phyloP scores from a whole-genome alignment of 768 basidiomycete genomes.

The Tulasnella sp. region DNA sequence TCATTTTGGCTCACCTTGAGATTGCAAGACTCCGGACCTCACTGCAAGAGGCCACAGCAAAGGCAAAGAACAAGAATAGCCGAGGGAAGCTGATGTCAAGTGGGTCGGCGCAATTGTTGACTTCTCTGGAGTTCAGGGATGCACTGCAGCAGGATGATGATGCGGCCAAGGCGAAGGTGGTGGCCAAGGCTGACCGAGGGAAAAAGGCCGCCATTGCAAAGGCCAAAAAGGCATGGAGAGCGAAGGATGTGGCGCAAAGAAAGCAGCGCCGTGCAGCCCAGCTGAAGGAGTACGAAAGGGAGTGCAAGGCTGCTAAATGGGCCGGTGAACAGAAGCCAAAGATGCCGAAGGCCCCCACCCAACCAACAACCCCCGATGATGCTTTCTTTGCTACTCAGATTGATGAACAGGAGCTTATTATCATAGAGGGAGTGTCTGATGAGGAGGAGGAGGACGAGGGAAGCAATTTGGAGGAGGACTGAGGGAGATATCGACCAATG shows the following conservation, averaged over 20 bases:
- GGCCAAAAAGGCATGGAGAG: slow-evolving; percentile 4
- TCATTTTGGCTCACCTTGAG: neutral
- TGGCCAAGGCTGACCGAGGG: neutral
- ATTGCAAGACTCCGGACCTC: neutral
- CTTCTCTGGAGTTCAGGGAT: neutral
- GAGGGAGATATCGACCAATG: neutral
- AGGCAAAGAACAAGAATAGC: slow-evolving; percentile 5
- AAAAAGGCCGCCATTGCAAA: neutral
- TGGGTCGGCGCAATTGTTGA: neutral
- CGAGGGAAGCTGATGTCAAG: slow-evolving; percentile 10
- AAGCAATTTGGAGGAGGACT: neutral
- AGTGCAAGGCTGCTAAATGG: neutral
- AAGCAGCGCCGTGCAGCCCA: neutral
- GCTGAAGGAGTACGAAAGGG: neutral
- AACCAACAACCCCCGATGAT: slow-evolving; percentile 8
- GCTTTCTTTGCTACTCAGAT: neutral
- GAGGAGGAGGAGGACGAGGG: neutral
- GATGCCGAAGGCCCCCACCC: neutral
- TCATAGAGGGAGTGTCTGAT: neutral
- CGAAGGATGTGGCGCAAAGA: slow-evolving; percentile 5
- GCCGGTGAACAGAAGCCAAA: neutral
- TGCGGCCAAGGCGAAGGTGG: neutral
- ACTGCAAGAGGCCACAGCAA: slow-evolving; percentile 11
- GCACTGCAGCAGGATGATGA: neutral
- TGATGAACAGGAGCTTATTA: neutral